Evolutionary conservation across 2,329 filamentous ascomycete species (phyloP), one percentile per base, ranked within the genome.

Genomic region (Lasiodiplodia sp.): DNA sequence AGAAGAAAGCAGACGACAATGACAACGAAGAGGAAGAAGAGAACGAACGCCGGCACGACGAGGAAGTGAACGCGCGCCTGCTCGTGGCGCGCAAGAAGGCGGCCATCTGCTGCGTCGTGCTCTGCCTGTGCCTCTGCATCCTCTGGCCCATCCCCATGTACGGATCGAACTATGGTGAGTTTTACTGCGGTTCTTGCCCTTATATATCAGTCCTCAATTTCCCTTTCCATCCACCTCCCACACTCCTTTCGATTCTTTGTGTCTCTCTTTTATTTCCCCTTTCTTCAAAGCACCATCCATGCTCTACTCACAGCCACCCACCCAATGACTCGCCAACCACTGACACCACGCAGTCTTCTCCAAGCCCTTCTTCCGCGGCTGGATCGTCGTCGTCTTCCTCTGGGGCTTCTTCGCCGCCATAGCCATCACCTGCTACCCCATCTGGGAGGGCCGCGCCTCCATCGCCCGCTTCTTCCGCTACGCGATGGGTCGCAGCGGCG

Each of bases 91-190:
- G 63, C 63, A 31, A 66, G 34, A 67, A 65, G 28, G 60, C 60
- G 4, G 62, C 16, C 47, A 31, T 47, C 18, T 69, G 60, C 65
- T 63, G 57, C 47, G 56, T 60, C n/a, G 11, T 40, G 6, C 56
- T 68, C 6, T 68, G 66, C 34, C 55, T 68, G 12, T 51, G 31
- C 18, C 31, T 68, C 66, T 68, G 66, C 66, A 60, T 87, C 1
- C 70, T 87, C 1, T 87, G 85, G 84, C 85, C 85, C 0, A 76
- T 87, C 51, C 85, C 85, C 0, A 87, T 87, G 84, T 87, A 87
- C 71, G 85, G 80, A 0, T 79, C 83, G 0, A 79, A 81, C 6
- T 86, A 86, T 67, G 75, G 79, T 80, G 71, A 52, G 74, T 23
- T 3, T 38, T n/a, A n/a, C n/a, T n/a, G n/a, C n/a, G n/a, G 7